These are phyloP conservation scores for Dalbergia oliveri DNA, from an alignment of 306 rosid species.

Conservation along the genomic window DNA sequence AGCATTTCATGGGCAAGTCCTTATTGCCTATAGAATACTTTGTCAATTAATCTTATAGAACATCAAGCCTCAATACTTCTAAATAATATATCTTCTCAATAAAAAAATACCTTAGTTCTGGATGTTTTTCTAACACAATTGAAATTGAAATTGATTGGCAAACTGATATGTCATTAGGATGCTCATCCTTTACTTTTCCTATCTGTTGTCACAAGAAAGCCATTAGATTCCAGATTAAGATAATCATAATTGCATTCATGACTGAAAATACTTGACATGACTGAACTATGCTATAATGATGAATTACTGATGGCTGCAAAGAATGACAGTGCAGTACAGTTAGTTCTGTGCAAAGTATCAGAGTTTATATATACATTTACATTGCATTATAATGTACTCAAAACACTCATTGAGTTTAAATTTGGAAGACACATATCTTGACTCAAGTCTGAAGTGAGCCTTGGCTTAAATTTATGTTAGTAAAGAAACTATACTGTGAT, in stretches of 20 bases:
- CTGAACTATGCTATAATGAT: constrained; percentile 7
- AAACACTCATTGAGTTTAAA: too few species aligned
- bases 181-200: constrained; percentile 73
- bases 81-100: constrained; percentile 8
- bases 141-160: constrained; percentile 67
- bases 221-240: constrained; percentile 37
- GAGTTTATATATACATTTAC: too few species aligned
- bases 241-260: constrained; percentile 1
- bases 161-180: constrained; percentile 70
- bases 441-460: too few species aligned
- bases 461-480: too few species aligned
- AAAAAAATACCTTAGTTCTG: constrained; percentile 63
- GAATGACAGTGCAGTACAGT: too few species aligned
- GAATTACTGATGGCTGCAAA: constrained; percentile 41
- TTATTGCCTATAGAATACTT: too few species aligned
- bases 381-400: too few species aligned
- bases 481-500: too few species aligned
- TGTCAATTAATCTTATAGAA: too few species aligned
- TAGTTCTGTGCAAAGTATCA: too few species aligned
- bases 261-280: constrained; percentile 16
- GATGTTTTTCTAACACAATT: constrained; percentile 67
- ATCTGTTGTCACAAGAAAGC: constrained; percentile 55
- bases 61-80: constrained; percentile 6
- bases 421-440: too few species aligned
- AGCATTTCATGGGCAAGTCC: too few species aligned